A percentile compares a stretch with the other conserved stretches of the same genome.
phyloP scores from a whole-genome alignment of 257 asterid species.

The Salvia splendens region DNA sequence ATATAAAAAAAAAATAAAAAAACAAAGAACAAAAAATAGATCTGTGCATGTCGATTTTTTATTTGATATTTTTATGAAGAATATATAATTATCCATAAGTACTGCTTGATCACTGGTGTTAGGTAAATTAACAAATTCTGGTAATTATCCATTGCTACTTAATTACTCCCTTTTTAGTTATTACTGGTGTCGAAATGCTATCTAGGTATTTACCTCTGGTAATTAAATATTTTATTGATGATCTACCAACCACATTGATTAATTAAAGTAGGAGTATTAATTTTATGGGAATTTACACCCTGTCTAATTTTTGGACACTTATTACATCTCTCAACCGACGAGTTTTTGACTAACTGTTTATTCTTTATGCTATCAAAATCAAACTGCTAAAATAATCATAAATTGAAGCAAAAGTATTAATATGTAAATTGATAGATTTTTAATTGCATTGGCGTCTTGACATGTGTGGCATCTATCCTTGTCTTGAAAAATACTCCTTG shows the following conservation, averaged over 20 bases:
- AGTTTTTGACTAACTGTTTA: conserved; percentile 21
- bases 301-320: neutral
- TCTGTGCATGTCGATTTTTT: too few species aligned
- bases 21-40: too few species aligned
- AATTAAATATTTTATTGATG: neutral
- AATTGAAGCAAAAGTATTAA: neutral
- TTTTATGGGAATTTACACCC: neutral
- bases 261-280: neutral
- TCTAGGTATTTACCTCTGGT: neutral
- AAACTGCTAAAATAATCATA: neutral
- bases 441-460: neutral
- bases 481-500: neutral
- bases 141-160: too few species aligned
- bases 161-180: too few species aligned
- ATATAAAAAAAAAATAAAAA: neutral
- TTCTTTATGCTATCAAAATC: neutral
- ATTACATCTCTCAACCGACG: conserved; percentile 2
- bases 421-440: too few species aligned
- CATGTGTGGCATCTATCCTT: neutral
- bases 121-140: too few species aligned
- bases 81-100: too few species aligned
- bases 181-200: too few species aligned
- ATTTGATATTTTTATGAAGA: too few species aligned
- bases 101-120: too few species aligned
- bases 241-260: neutral